Conservation (phyloP, 2,329 filamentous ascomycete species). For the Monosporascus sp. region DNA sequence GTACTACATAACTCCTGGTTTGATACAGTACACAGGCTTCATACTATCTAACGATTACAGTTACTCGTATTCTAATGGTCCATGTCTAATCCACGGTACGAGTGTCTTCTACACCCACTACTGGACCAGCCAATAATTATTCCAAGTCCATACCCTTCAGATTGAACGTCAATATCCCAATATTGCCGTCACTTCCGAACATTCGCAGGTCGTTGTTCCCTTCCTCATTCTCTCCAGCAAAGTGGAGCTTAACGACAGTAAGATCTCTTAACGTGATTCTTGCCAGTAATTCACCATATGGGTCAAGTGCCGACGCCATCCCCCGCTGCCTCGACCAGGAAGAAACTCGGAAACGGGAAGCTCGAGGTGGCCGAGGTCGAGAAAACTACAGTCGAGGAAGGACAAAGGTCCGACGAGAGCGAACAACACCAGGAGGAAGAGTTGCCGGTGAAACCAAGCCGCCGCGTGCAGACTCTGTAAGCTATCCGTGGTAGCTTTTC, state of each 20-base stretch:
- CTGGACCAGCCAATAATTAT: background rate
- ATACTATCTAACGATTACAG: background rate
- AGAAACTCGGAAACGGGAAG: too few relatives aligned
- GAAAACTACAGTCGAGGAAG: too few relatives aligned
- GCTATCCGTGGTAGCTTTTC: too few relatives aligned
- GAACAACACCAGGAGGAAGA: too few relatives aligned
- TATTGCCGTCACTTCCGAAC: background rate
- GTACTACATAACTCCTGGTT: too few relatives aligned
- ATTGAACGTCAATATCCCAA: background rate
- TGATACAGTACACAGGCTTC: too few relatives aligned
- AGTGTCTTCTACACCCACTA: too few relatives aligned
- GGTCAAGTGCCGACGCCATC: background rate
- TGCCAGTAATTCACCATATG: background rate
- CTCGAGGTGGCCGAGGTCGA: too few relatives aligned
- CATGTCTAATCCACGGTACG: too few relatives aligned
- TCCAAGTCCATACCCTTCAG: background rate
- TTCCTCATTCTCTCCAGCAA: background rate
- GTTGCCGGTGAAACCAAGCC: too few relatives aligned
- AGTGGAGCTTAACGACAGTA: constrained; percentile 5
- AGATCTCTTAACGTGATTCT: background rate
- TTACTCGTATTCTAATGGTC: background rate
- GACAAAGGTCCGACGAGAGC: too few relatives aligned
- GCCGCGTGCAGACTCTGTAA: too few relatives aligned
- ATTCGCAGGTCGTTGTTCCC: background rate
- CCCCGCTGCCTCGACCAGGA: background rate